A percentile compares a stretch with the other conserved stretches of the same genome.
phyloP scores from a whole-genome alignment of 2,329 filamentous ascomycete species.

The Alternaria longipes region DNA sequence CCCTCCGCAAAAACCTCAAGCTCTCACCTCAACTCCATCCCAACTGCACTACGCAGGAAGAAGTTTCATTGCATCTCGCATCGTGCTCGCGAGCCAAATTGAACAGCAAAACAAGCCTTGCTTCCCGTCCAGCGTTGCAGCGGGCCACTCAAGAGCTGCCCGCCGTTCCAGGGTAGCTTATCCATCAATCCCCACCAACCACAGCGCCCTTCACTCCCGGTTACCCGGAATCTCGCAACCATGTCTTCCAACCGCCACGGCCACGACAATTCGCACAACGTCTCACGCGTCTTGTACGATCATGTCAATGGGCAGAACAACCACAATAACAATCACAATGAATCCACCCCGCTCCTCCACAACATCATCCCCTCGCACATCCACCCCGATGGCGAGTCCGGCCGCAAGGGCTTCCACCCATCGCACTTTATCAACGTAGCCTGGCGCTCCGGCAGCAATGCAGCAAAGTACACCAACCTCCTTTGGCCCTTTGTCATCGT shows the following conservation, averaged over 20 bases:
- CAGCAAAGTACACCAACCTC: slow-evolving; percentile 73
- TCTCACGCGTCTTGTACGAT: slow-evolving; percentile 19
- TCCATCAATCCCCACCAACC: neutral
- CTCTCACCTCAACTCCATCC: slow-evolving; percentile 7
- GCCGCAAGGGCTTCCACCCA: slow-evolving; percentile 70
- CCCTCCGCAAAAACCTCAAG: neutral
- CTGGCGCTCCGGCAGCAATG: slow-evolving; percentile 69
- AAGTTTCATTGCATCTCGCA: neutral
- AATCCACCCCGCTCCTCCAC: slow-evolving; percentile 45
- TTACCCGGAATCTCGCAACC: neutral
- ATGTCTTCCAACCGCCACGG: slow-evolving; percentile 19
- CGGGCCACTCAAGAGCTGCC: neutral
- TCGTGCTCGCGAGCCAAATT: neutral
- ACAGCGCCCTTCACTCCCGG: neutral
- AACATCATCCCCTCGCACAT: slow-evolving; percentile 47
- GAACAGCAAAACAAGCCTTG: neutral
- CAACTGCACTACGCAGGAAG: slow-evolving; percentile 4
- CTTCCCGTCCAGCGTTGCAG: neutral
- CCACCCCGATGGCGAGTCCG: slow-evolving; percentile 70
- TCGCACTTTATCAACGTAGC: slow-evolving; percentile 69
- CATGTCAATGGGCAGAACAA: slow-evolving; percentile 20
- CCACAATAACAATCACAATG: slow-evolving; percentile 26
- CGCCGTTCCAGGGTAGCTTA: neutral
- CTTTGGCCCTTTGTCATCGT: slow-evolving; percentile 79
- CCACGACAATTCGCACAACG: slow-evolving; percentile 20